A percentile compares a stretch with the other conserved stretches of the same genome.
phyloP scores from a whole-genome alignment of 192 early-diverging fungal species.

The Phycomyces nitens region DNA sequence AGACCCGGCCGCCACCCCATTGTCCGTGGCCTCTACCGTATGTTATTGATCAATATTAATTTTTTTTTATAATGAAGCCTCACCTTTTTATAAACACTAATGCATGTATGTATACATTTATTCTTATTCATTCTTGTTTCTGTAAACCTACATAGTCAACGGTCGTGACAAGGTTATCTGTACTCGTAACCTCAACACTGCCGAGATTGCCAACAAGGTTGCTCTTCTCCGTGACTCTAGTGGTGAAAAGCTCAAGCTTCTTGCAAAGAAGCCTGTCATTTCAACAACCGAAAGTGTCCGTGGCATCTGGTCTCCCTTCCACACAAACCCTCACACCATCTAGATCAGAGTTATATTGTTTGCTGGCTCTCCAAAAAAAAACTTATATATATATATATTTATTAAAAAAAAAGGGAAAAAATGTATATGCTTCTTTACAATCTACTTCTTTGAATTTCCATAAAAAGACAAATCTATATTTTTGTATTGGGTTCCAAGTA shows the following conservation, averaged over 20 bases:
- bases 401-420: neutral
- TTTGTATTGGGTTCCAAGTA: no score
- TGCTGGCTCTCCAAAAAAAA: neutral
- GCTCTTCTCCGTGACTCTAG: conserved; percentile 61
- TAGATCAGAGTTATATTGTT: conserved; percentile 18
- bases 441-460: no score
- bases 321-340: conserved; percentile 63
- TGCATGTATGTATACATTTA: no score
- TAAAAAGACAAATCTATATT: no score
- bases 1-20: conserved; percentile 71
- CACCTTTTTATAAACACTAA: neutral
- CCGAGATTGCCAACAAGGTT: conserved; percentile 62
- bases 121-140: no score
- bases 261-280: conserved; percentile 67
- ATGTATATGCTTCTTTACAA: neutral
- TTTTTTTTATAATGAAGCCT: neutral
- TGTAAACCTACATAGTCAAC: conserved; percentile 47
- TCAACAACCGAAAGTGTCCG: conserved; percentile 76
- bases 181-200: conserved; percentile 55
- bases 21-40: conserved; percentile 66
- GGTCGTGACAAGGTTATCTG: conserved; percentile 62
- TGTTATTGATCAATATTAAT: conserved; percentile 9
- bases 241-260: conserved; percentile 54
- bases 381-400: neutral
- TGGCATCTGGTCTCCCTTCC: conserved; percentile 84